A percentile compares a stretch with the other conserved stretches of the same genome.
Evolutionary conservation across 1,284 basidiomycete species (phyloP).

Genomic region (Albatrellus sp.): DNA sequence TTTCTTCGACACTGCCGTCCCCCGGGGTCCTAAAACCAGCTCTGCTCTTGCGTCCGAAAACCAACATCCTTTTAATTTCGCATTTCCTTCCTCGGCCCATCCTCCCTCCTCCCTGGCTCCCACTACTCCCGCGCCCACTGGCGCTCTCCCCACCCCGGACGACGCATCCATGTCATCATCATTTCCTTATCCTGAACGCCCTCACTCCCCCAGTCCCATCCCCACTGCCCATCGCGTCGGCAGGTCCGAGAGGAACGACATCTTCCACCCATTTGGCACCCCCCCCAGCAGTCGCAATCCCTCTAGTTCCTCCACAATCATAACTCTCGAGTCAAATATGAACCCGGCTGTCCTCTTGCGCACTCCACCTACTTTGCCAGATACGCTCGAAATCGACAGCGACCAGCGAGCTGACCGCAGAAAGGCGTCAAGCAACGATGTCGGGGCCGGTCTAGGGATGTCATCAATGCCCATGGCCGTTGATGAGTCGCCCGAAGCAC

Average conservation of each 20-base stretch:
- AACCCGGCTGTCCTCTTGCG: conserved; percentile 13
- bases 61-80: conserved; percentile 38
- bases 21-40: conserved; percentile 24
- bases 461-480: conserved; percentile 5
- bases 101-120: conserved; percentile 28
- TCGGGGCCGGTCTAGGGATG: conserved; percentile 15
- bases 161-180: conserved; percentile 12
- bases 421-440: conserved; percentile 15
- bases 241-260: conserved; percentile 17
- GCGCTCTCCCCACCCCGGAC: conserved; percentile 11
- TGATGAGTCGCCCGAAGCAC: conserved; percentile 20
- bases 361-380: conserved; percentile 12
- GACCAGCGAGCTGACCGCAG: conserved; percentile 5
- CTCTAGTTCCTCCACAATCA: conserved; percentile 4
- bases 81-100: conserved; percentile 24
- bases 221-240: conserved; percentile 17
- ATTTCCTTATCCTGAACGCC: conserved; percentile 52
- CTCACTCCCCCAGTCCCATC: conserved; percentile 57
- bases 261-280: conserved; percentile 16
- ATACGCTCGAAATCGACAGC: conserved; percentile 7
- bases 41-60: conserved; percentile 40
- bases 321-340: conserved; percentile 9
- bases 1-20: conserved; percentile 37
- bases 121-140: conserved; percentile 33
- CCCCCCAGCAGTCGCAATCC: conserved; percentile 10